Conservation (phyloP, 305 asterid genomes). For the Ruellia speciosa region DNA sequence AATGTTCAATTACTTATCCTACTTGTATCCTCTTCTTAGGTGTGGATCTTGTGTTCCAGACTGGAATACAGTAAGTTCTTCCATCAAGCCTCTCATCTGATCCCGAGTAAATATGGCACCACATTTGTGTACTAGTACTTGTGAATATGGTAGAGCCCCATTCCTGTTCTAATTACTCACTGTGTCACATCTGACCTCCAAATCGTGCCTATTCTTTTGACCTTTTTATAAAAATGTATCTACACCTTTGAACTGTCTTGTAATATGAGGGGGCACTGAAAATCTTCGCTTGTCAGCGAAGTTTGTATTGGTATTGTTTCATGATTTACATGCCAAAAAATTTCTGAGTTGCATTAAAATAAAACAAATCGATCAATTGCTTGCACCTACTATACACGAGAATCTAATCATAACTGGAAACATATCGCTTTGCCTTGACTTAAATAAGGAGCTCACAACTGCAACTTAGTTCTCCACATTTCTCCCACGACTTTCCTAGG, state of each 20-base stretch:
- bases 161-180: neutral
- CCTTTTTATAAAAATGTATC: too few relatives aligned
- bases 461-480: conserved; percentile 67
- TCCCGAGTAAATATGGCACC: neutral
- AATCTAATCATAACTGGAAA: too few relatives aligned
- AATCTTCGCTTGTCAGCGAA: too few relatives aligned
- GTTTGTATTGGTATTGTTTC: too few relatives aligned
- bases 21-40: neutral
- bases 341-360: too few relatives aligned
- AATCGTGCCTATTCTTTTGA: too few relatives aligned
- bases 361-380: too few relatives aligned
- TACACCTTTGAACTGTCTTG: too few relatives aligned
- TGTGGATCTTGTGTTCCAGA: neutral
- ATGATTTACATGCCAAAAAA: too few relatives aligned
- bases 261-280: too few relatives aligned
- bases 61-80: neutral
- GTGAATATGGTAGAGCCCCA: neutral
- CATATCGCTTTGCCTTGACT: too few relatives aligned
- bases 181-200: neutral
- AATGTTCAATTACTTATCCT: neutral
- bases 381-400: neutral
- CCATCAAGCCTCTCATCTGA: neutral
- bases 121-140: neutral
- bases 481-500: conserved; percentile 61
- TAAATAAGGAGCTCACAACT: too few relatives aligned